Base-by-base conservation (phyloP, 2,329 filamentous ascomycete genomes). In the Apiospora aurea region DNA sequence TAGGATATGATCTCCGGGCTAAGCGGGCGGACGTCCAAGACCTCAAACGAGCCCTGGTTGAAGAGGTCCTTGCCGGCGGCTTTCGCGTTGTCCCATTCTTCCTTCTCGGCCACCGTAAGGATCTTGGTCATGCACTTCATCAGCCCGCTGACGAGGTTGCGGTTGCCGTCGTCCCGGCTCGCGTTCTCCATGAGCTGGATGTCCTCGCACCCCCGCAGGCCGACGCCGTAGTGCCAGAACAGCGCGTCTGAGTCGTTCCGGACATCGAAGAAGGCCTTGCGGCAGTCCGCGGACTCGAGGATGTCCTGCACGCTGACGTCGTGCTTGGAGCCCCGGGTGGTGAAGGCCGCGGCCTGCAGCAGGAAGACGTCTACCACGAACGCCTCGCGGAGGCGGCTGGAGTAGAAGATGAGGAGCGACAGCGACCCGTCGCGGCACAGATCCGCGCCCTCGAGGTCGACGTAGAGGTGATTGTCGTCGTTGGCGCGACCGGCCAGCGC, bases 241-340 rank as follows among this genome's bases (percentile, higher is more conserved):
- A 78, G 75, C 67, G 68, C 70, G 69, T 75, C 53, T 47, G 70
- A 71, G 41, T 72, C 43, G 68, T 73, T 44, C 38, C 46, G 71
- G n/a, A 49, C 72, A 47, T 26, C 67, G 26, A 43, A 69, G 14
- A 69, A 53, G 67, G 69, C 69, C 43, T 68, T 68, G 24, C 4
- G 16, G 43, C 43, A n/a, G 4, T 47, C 14, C 7, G 16, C 14
- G 7, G 66, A 46, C 43, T 68, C 66, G 18, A 68, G 43, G 16
- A 68, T 34, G 66, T 44, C 66, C 14, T 21, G 43, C 43, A 68
- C 21, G 66, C 66, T 68, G n/a, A 44, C 2, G 66, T 24, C 66
- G 24, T 14, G 14, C 24, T 7, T 18, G 4, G 43, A 14, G 24
- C 66, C 66, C 24, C n/a, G 4, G 24, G 29, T 47, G 66, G 24